Conservation (phyloP, 1,284 basidiomycete species). For the Papiliotrema laurentii region DNA sequence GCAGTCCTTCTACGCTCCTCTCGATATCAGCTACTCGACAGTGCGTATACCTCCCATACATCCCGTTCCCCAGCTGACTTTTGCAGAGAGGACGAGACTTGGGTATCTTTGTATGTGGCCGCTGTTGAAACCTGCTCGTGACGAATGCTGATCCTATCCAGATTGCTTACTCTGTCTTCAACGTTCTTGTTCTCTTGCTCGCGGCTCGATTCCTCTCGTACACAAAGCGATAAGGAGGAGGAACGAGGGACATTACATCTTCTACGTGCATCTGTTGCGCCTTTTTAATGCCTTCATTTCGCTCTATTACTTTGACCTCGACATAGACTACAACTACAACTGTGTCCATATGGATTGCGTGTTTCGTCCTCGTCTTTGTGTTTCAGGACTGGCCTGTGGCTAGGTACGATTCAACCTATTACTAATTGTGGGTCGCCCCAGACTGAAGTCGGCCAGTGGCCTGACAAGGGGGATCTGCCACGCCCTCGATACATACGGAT, state of each 20-base stretch:
- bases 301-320: neutral
- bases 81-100: constrained; percentile 5
- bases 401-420: too few species aligned
- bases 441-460: too few species aligned
- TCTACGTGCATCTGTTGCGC: neutral
- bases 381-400: too few species aligned
- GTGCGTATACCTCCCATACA: neutral
- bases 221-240: constrained; percentile 23
- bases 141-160: too few species aligned
- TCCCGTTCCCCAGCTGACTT: neutral
- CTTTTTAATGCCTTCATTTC: neutral
- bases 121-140: too few species aligned
- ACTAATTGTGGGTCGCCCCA: too few species aligned
- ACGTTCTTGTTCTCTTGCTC: constrained; percentile 64
- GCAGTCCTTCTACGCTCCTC: constrained; percentile 25
- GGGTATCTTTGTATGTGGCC: constrained; percentile 1
- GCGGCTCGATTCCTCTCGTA: constrained; percentile 64
- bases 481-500: too few species aligned
- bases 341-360: too few species aligned
- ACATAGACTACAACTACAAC: neutral
- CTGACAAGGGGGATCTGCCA: too few species aligned
- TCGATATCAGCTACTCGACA: constrained; percentile 64
- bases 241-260: neutral
- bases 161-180: constrained; percentile 56
- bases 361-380: too few species aligned